These are phyloP conservation scores for Scenedesmus sp. DNA, from an alignment of 163 green algal species.

Conservation along the genomic window DNA sequence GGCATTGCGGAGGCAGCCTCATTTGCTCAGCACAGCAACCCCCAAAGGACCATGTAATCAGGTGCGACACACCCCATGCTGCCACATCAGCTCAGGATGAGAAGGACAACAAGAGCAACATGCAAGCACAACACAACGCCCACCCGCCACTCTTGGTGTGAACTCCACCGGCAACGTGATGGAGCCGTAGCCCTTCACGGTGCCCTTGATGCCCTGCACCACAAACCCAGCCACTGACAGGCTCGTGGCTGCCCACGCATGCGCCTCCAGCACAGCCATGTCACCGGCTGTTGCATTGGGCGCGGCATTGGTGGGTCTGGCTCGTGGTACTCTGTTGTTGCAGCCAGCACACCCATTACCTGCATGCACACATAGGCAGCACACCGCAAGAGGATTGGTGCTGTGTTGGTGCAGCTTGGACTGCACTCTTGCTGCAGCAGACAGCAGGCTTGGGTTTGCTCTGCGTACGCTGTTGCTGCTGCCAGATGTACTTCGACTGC, in stretches of 20 bases:
- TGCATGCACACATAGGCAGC: not conserved
- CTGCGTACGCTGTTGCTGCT: no score
- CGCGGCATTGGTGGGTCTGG: not conserved
- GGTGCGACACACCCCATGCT: no score
- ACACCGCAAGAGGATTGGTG: not conserved
- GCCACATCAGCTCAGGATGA: no score
- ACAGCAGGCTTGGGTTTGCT: no score
- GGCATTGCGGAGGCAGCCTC: no score
- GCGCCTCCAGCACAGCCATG: constrained; percentile 15
- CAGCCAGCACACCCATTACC: constrained; percentile 36
- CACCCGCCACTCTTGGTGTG: constrained; percentile 42
- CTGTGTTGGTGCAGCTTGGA: no score
- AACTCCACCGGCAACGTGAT: constrained; percentile 42
- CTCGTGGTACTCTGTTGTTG: constrained; percentile 29
- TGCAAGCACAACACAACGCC: not conserved
- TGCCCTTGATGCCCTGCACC: constrained; percentile 23
- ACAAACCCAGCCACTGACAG: constrained; percentile 54
- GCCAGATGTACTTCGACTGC: no score
- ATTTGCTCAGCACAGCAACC: no score
- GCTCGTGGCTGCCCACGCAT: constrained; percentile 14
- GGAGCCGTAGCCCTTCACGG: constrained; percentile 39
- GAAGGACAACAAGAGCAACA: not conserved
- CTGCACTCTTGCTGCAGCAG: no score
- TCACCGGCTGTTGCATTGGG: constrained; percentile 12
- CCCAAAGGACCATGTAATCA: no score